A percentile compares a stretch with the other conserved stretches of the same genome.
Evolutionary conservation across 768 basidiomycete genomes (phyloP).

Genomic region (Kwoniella sp.): DNA sequence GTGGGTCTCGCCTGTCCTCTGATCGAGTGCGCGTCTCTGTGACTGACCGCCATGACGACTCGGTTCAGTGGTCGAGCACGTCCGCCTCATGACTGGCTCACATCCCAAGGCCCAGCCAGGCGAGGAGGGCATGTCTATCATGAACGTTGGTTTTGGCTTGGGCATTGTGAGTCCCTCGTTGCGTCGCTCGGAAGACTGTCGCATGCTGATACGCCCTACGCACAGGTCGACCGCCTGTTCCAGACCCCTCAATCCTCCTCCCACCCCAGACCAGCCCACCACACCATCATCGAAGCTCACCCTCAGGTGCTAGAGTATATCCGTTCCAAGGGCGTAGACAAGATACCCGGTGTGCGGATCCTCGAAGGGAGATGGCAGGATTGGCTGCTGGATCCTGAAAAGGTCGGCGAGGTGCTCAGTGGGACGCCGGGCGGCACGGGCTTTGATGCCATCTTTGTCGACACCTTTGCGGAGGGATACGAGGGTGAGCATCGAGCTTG

Average conservation of each 20-base stretch:
- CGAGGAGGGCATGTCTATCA: slow-evolving; percentile 56
- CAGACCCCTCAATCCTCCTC: slow-evolving; percentile 56
- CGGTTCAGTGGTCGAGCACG: slow-evolving; percentile 72
- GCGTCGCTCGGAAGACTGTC: not conserved
- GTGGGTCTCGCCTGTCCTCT: slow-evolving; percentile 53
- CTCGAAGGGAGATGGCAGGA: slow-evolving; percentile 95
- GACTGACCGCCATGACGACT: too few species aligned
- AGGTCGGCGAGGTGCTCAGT: slow-evolving; percentile 36
- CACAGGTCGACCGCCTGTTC: slow-evolving; percentile 77
- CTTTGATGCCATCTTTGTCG: slow-evolving; percentile 86
- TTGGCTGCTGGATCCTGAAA: slow-evolving; percentile 48
- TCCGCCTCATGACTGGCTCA: slow-evolving; percentile 58
- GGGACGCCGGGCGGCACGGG: slow-evolving; percentile 61
- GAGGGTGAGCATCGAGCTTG: slow-evolving; percentile 53
- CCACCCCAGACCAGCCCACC: slow-evolving; percentile 58
- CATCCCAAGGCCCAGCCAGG: slow-evolving; percentile 50
- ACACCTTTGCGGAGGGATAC: slow-evolving; percentile 89
- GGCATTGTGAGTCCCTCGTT: slow-evolving; percentile 58
- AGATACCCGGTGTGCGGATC: slow-evolving; percentile 69
- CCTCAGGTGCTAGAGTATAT: slow-evolving; percentile 83
- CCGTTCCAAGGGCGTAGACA: slow-evolving; percentile 69
- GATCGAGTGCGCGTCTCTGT: too few species aligned
- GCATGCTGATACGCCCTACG: not conserved
- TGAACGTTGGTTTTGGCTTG: slow-evolving; percentile 92
- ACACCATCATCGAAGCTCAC: slow-evolving; percentile 92